phyloP scores from a whole-genome alignment of 441 rosid genomes.

The Corymbia citriodora region DNA sequence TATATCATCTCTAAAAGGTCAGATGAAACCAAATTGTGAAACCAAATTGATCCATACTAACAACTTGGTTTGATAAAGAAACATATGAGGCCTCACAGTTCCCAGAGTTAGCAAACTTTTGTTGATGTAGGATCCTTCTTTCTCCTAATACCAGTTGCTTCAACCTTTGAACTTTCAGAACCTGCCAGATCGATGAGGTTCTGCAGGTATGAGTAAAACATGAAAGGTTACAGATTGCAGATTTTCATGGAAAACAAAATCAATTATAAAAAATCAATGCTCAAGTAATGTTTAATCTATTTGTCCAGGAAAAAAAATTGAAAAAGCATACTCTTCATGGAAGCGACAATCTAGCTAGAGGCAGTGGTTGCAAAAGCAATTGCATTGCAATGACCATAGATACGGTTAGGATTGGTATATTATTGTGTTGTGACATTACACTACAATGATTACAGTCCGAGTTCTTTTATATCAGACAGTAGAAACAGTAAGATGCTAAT shows the following conservation, averaged over 20 bases:
- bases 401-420: not conserved
- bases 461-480: not conserved
- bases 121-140: conserved; percentile 97
- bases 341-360: not conserved
- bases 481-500: not conserved
- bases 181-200: conserved; percentile 99
- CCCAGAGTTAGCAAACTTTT: conserved; percentile 98
- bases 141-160: conserved; percentile 92
- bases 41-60: not conserved
- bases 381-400: not conserved
- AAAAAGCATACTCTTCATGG: not conserved
- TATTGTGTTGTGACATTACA: not conserved
- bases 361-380: not conserved
- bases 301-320: not conserved
- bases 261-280: not conserved
- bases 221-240: conserved; percentile 26
- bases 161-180: conserved; percentile 99
- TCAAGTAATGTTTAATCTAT: not conserved
- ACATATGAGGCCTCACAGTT: conserved; percentile 57
- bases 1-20: not conserved
- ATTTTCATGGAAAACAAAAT: not conserved
- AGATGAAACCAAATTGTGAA: not conserved
- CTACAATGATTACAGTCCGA: not conserved
- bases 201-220: conserved; percentile 63
- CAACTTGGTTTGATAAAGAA: not conserved